Evolutionary conservation across 805 yeast species (phyloP).

Genomic region (Candida quercuum): DNA sequence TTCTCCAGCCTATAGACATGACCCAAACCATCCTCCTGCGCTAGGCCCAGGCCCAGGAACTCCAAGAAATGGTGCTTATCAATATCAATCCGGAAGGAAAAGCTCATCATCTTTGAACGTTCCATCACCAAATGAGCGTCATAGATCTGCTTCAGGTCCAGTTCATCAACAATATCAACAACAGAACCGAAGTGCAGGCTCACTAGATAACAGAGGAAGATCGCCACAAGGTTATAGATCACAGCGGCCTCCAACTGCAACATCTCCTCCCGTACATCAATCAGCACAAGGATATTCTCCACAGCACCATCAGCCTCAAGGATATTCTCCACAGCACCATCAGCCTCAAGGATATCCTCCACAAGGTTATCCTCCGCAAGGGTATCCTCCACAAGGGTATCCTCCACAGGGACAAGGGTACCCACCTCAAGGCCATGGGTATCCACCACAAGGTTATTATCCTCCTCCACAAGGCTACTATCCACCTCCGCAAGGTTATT

Average conservation of each 20-base stretch:
- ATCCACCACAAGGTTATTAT: constrained; percentile 13
- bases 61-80: not conserved
- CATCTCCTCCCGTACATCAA: constrained; percentile 7
- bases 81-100: not conserved
- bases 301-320: too few species aligned
- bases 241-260: constrained; percentile 4
- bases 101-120: not conserved
- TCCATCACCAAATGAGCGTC: not conserved
- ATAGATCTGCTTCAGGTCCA: not conserved
- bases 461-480: constrained; percentile 22
- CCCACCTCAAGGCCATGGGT: constrained; percentile 15
- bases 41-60: too few species aligned
- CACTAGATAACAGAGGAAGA: not conserved
- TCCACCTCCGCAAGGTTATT: constrained; percentile 16
- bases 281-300: constrained; percentile 13
- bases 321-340: constrained; percentile 18
- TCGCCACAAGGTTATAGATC: constrained; percentile 1
- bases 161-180: not conserved
- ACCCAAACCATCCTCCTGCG: too few species aligned
- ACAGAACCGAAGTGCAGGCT: not conserved
- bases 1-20: too few species aligned
- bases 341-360: constrained; percentile 13
- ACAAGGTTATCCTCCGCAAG: constrained; percentile 17
- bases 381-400: constrained; percentile 10
- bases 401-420: constrained; percentile 12